phyloP scores from a whole-genome alignment of 768 basidiomycete species.

The Kwoniella bestiolae region DNA sequence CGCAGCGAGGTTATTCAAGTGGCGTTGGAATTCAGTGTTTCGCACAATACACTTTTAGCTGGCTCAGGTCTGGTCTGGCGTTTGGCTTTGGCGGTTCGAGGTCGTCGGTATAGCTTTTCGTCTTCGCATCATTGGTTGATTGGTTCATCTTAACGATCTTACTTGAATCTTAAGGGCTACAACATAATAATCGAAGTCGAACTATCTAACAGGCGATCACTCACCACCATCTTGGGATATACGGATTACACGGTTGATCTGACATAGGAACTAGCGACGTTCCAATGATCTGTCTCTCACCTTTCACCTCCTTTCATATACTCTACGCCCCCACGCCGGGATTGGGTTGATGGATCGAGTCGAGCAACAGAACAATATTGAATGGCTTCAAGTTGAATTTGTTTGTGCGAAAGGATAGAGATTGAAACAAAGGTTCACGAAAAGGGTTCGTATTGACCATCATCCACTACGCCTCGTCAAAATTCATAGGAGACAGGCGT shows the following conservation, averaged over 20 bases:
- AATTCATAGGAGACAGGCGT: constrained; percentile 20
- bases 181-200: constrained; percentile 14
- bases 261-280: constrained; percentile 1
- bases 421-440: constrained; percentile 22
- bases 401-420: constrained; percentile 6
- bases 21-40: constrained; percentile 35
- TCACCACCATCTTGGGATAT: neutral
- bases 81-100: too few relatives aligned
- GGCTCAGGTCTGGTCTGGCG: neutral
- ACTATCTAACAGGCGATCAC: constrained; percentile 8
- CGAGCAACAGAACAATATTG: neutral
- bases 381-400: constrained; percentile 8
- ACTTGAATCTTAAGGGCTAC: constrained; percentile 18
- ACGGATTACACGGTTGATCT: neutral
- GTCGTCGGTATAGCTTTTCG: constrained; percentile 3
- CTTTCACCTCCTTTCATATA: constrained; percentile 6
- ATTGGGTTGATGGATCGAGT: constrained; percentile 22
- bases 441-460: constrained; percentile 29
- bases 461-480: constrained; percentile 17
- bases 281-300: constrained; percentile 7
- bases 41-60: constrained; percentile 1
- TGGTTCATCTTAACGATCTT: constrained; percentile 16
- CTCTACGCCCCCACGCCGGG: constrained; percentile 16
- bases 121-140: constrained; percentile 4
- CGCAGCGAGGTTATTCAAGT: constrained; percentile 37